These are phyloP conservation scores for Cudoniella acicularis DNA, from an alignment of 495 filamentous ascomycete genomes.

Conservation along the genomic window DNA sequence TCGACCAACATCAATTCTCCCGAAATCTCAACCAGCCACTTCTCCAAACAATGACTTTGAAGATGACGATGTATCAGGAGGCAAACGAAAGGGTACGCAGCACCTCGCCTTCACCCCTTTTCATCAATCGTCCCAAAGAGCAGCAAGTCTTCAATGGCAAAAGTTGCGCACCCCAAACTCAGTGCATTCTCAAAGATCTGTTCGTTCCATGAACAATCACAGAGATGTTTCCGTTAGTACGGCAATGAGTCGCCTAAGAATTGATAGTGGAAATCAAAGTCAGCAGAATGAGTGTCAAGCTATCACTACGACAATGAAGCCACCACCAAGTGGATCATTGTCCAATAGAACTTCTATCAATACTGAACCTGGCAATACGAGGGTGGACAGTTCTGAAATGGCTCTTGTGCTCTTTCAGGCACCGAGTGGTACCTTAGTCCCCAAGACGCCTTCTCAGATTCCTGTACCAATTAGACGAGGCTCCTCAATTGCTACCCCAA, in stretches of 20 bases:
- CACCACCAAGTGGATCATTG: not conserved
- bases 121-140: conserved; percentile 27
- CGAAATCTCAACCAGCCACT: conserved; percentile 54
- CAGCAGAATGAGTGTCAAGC: conserved; percentile 7
- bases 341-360: conserved; percentile 17
- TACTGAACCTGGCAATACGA: conserved; percentile 8
- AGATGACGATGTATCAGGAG: conserved; percentile 30
- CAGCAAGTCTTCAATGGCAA: conserved; percentile 16
- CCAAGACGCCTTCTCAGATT: conserved; percentile 33
- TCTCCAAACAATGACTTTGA: conserved; percentile 54
- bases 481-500: conserved; percentile 18
- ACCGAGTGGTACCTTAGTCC: conserved; percentile 16
- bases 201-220: conserved; percentile 10
- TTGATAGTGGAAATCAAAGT: conserved; percentile 19
- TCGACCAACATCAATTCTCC: conserved; percentile 24
- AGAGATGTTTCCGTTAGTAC: conserved; percentile 33
- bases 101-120: conserved; percentile 10
- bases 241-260: conserved; percentile 30
- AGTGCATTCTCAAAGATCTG: conserved; percentile 23
- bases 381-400: conserved; percentile 6
- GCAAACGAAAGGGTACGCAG: conserved; percentile 68
- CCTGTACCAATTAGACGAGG: conserved; percentile 24
- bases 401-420: conserved; percentile 17
- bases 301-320: conserved; percentile 9
- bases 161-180: conserved; percentile 29